A percentile compares a stretch with the other conserved stretches of the same genome.
These are phyloP conservation scores for Aspergillus flavus DNA, from an alignment of 2,329 filamentous ascomycete genomes.

Conservation along the genomic window DNA sequence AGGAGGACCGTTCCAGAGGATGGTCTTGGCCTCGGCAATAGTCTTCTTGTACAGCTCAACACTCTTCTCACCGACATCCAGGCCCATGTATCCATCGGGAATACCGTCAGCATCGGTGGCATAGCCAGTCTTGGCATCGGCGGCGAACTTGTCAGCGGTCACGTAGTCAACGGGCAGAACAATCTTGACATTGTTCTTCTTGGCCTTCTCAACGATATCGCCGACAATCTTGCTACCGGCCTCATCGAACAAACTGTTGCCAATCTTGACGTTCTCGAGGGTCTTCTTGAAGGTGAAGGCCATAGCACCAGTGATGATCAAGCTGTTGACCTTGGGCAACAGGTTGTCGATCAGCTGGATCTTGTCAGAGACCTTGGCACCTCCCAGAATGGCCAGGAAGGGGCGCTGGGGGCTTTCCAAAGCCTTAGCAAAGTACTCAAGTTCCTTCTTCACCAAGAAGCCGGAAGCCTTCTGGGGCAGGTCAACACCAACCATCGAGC, in stretches of 20 bases:
- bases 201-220: slow-evolving; percentile 88
- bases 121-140: slow-evolving; percentile 76
- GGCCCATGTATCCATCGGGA: slow-evolving; percentile 96
- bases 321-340: slow-evolving; percentile 93
- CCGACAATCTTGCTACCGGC: slow-evolving; percentile 88
- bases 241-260: slow-evolving; percentile 90
- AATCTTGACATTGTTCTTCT: slow-evolving; percentile 93
- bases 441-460: slow-evolving; percentile 99
- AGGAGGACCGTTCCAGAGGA: slow-evolving; percentile 97
- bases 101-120: slow-evolving; percentile 89
- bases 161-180: slow-evolving; percentile 94
- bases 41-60: slow-evolving; percentile 85
- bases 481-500: slow-evolving; percentile 97
- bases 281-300: slow-evolving; percentile 99
- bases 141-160: slow-evolving; percentile 91
- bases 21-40: slow-evolving; percentile 87
- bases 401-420: slow-evolving; percentile 91
- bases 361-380: slow-evolving; percentile 99
- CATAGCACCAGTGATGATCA: slow-evolving; percentile 97
- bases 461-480: slow-evolving; percentile 96
- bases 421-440: slow-evolving; percentile 98
- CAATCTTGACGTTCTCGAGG: slow-evolving; percentile 86
- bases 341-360: slow-evolving; percentile 99
- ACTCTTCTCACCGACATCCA: slow-evolving; percentile 90
- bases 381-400: slow-evolving; percentile 97